Percentiles rank a stretch among this genome's conserved stretches.
Conservation (phyloP, 768 basidiomycete species). For the Collybia sp. region DNA sequence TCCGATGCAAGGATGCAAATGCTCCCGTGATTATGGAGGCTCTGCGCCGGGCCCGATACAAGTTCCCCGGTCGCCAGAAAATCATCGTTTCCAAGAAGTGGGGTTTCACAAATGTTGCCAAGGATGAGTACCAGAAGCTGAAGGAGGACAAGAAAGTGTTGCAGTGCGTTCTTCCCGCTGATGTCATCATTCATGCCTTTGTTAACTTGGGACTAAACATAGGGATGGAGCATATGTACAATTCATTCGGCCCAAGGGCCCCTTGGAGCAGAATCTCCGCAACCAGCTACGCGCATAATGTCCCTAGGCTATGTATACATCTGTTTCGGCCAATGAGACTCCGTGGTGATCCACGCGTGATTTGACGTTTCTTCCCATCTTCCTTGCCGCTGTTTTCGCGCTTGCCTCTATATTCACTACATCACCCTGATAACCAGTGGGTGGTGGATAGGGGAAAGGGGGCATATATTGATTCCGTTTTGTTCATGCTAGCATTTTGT, state of each 20-base stretch:
- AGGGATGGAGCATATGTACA: slow-evolving; percentile 96
- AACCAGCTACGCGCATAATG: slow-evolving; percentile 72
- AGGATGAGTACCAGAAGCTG: slow-evolving; percentile 82
- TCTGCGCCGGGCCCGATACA: slow-evolving; percentile 96
- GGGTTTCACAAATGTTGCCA: slow-evolving; percentile 95
- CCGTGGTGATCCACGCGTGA: not conserved
- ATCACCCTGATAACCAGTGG: slow-evolving; percentile 44
- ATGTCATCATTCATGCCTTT: slow-evolving; percentile 2
- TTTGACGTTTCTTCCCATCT: slow-evolving; percentile 23
- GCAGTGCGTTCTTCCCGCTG: slow-evolving; percentile 51
- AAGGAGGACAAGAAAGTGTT: slow-evolving; percentile 89
- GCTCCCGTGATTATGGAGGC: slow-evolving; percentile 92
- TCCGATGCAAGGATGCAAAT: slow-evolving; percentile 89
- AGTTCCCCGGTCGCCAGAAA: slow-evolving; percentile 99
- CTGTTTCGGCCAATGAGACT: not conserved
- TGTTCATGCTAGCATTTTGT: no score
- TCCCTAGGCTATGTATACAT: slow-evolving; percentile 6
- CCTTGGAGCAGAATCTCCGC: slow-evolving; percentile 80
- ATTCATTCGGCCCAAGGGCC: slow-evolving; percentile 87
- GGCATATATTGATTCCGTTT: slow-evolving; percentile 52
- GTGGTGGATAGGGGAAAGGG: slow-evolving; percentile 77
- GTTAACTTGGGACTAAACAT: slow-evolving; percentile 1
- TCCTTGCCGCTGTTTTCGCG: slow-evolving; percentile 12
- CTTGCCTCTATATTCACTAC: slow-evolving; percentile 74
- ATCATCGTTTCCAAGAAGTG: slow-evolving; percentile 97